phyloP scores from a whole-genome alignment of 305 asterid species.

The Plantago lanceolata region DNA sequence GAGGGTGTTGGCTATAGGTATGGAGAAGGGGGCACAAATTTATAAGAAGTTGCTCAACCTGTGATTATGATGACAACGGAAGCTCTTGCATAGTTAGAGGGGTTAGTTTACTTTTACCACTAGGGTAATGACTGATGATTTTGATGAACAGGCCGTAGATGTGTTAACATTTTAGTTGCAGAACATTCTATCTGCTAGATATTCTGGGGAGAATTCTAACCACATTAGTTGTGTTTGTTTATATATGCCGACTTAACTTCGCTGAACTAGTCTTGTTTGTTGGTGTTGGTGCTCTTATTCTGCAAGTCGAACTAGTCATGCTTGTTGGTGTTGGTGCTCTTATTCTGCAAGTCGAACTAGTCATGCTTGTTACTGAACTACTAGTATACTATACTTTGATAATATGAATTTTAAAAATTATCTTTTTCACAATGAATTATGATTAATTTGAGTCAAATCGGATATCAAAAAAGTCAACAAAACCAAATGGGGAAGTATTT shows the following conservation, averaged over 20 bases:
- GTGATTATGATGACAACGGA: slow-evolving; percentile 18
- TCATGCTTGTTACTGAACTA: no score
- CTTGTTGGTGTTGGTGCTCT: no score
- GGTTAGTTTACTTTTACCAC: slow-evolving; percentile 1
- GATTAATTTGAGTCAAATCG: no score
- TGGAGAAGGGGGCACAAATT: slow-evolving; percentile 33
- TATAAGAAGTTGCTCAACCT: slow-evolving; percentile 34
- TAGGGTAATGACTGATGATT: background rate
- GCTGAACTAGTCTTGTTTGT: background rate
- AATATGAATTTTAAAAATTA: no score
- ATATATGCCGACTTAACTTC: background rate
- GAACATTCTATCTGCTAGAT: background rate
- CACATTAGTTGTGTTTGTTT: background rate
- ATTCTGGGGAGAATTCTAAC: background rate
- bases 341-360: no score
- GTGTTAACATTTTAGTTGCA: background rate
- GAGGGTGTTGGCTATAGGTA: slow-evolving; percentile 31
- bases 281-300: background rate
- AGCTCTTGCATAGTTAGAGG: slow-evolving; percentile 16
- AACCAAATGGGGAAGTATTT: no score
- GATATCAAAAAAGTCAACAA: no score
- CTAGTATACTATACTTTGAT: no score
- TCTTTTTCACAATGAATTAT: no score
- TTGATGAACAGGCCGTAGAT: no score
- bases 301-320: no score